Evolutionary conservation across 2,329 filamentous ascomycete species (phyloP).

Genomic region (Monosporascus sp.): DNA sequence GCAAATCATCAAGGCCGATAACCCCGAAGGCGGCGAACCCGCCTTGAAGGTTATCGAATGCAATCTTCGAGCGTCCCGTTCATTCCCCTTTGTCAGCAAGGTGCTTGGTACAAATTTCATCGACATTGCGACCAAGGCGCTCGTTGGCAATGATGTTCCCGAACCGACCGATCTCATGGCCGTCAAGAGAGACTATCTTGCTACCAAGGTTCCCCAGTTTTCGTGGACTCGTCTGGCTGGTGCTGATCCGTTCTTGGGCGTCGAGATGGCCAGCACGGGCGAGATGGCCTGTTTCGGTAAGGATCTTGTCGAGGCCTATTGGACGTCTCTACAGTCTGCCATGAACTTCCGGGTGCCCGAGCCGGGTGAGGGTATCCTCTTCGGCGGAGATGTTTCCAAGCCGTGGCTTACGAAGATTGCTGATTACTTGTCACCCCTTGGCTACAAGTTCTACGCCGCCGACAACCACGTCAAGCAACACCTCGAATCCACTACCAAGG

Average conservation of each 20-base stretch:
- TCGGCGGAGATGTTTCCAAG: constrained; percentile 77
- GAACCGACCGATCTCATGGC: constrained; percentile 84
- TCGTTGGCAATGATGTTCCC: constrained; percentile 80
- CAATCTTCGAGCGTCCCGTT: constrained; percentile 93
- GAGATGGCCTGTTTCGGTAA: constrained; percentile 99
- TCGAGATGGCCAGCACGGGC: constrained; percentile 95
- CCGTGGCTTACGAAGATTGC: constrained; percentile 72
- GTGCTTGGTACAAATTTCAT: constrained; percentile 96
- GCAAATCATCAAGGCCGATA: constrained; percentile 94
- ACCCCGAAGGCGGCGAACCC: constrained; percentile 68
- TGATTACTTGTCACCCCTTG: constrained; percentile 80
- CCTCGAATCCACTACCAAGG: constrained; percentile 67
- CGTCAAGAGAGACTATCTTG: constrained; percentile 82
- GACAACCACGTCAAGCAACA: constrained; percentile 75
- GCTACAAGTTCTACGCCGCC: constrained; percentile 91
- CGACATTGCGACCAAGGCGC: constrained; percentile 87
- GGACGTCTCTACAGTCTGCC: constrained; percentile 89
- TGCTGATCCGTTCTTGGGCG: constrained; percentile 93
- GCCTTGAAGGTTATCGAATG: constrained; percentile 95
- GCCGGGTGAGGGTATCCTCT: constrained; percentile 89
- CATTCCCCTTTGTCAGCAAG: constrained; percentile 98
- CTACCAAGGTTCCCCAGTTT: constrained; percentile 98
- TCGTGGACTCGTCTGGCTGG: constrained; percentile 97
- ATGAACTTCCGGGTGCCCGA: constrained; percentile 99
- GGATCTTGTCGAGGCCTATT: constrained; percentile 94